phyloP scores from a whole-genome alignment of 208 protist species.

The Kentomonas sorsogonicus region DNA sequence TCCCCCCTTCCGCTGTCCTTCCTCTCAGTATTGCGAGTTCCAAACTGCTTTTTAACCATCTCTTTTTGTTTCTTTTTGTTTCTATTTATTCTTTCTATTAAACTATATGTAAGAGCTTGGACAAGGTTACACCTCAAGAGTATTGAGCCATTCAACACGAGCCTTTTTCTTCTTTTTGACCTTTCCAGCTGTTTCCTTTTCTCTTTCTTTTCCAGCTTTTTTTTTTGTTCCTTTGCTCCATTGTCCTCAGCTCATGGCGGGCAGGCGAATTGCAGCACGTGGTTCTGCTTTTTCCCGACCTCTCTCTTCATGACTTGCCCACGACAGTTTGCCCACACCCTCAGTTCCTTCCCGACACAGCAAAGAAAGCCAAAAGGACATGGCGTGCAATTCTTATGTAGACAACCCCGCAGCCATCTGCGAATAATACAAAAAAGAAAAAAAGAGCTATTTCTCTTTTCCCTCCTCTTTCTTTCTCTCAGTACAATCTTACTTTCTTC shows the following conservation, averaged over 20 bases:
- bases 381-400: background rate
- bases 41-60: too few relatives aligned
- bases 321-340: background rate
- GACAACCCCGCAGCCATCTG: too few relatives aligned
- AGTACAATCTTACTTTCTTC: constrained; percentile 2
- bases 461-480: constrained; percentile 2
- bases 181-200: background rate
- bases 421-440: constrained; percentile 6
- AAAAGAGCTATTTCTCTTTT: background rate
- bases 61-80: too few relatives aligned
- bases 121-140: too few relatives aligned
- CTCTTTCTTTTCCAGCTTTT: background rate
- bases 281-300: background rate
- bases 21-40: too few relatives aligned
- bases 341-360: background rate
- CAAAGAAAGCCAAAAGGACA: background rate
- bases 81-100: too few relatives aligned
- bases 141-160: background rate
- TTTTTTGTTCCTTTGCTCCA: background rate
- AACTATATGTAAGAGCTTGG: too few relatives aligned
- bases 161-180: constrained; percentile 3
- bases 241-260: background rate
- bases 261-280: too few relatives aligned
- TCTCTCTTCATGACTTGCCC: background rate
- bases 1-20: too few relatives aligned